A percentile compares a stretch with the other conserved stretches of the same genome.
These are phyloP conservation scores for Lachnellula willkommii DNA, from an alignment of 2,329 filamentous ascomycete genomes.

Conservation along the genomic window DNA sequence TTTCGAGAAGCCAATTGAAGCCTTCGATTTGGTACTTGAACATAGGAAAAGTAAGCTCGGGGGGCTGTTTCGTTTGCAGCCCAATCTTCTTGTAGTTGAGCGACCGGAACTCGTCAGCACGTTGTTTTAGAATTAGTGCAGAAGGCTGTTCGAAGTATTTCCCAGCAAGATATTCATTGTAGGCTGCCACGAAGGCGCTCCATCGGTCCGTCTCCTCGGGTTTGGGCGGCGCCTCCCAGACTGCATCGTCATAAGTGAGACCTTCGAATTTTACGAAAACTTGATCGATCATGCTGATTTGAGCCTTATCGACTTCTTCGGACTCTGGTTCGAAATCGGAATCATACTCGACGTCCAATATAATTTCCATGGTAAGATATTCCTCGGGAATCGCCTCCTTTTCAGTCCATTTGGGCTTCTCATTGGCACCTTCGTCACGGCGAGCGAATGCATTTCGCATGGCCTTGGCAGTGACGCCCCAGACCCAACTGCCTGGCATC, in stretches of 20 bases:
- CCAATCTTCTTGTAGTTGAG: constrained; percentile 63
- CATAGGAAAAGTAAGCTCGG: constrained; percentile 66
- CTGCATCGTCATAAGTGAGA: constrained; percentile 80
- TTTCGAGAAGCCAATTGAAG: constrained; percentile 90
- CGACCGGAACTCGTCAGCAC: constrained; percentile 61
- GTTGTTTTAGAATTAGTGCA: constrained; percentile 56
- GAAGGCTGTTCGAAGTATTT: constrained; percentile 60
- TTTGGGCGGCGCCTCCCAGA: constrained; percentile 79
- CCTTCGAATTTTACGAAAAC: constrained; percentile 90
- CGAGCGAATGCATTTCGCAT: constrained; percentile 76
- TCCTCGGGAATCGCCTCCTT: constrained; percentile 84
- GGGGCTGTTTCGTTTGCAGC: constrained; percentile 62
- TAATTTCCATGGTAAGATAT: constrained; percentile 77
- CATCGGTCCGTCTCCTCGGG: constrained; percentile 61
- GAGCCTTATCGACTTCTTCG: constrained; percentile 64
- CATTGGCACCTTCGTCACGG: constrained; percentile 53
- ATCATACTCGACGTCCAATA: constrained; percentile 73
- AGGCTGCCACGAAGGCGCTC: constrained; percentile 75
- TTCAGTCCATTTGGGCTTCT: constrained; percentile 61
- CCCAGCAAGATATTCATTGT: constrained; percentile 78
- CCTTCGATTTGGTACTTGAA: constrained; percentile 95
- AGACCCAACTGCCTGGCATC: constrained; percentile 88
- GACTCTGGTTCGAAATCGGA: constrained; percentile 47
- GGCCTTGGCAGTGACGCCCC: constrained; percentile 54
- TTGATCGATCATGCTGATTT: constrained; percentile 65